A percentile compares a stretch with the other conserved stretches of the same genome.
phyloP scores from a whole-genome alignment of 257 asterid genomes.

The Solanum tacnaense region DNA sequence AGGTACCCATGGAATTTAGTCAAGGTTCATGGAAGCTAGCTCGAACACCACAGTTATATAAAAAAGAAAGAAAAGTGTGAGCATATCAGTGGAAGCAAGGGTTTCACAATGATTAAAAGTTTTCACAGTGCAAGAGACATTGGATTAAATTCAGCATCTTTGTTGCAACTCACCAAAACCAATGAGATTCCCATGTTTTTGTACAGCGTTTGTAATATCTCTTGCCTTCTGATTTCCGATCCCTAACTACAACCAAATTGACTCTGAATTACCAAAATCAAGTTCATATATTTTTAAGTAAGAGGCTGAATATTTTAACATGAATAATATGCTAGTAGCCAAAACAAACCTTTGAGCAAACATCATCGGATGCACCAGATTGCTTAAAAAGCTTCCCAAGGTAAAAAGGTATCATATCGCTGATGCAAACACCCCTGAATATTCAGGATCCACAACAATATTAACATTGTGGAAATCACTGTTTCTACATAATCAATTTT shows the following conservation, averaged over 20 bases:
- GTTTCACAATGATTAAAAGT: neutral
- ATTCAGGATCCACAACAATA: neutral
- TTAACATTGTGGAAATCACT: neutral
- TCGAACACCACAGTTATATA: neutral
- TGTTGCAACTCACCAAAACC: slow-evolving; percentile 65
- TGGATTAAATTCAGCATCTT: neutral
- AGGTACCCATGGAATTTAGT: neutral
- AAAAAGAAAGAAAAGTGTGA: neutral
- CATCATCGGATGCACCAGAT: slow-evolving; percentile 61
- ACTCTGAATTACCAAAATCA: slow-evolving; percentile 1
- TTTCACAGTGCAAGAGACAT: neutral
- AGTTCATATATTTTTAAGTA: neutral
- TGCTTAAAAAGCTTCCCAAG: slow-evolving; percentile 60
- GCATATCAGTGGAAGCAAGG: neutral
- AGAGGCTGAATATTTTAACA: neutral
- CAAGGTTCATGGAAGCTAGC: neutral
- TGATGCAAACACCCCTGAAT: slow-evolving; percentile 82
- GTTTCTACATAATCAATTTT: neutral
- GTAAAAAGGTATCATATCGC: slow-evolving; percentile 93
- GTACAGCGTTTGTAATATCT: slow-evolving; percentile 39
- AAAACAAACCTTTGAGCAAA: slow-evolving; percentile 59
- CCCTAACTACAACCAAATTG: slow-evolving; percentile 45
- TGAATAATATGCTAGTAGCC: neutral
- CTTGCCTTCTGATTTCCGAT: slow-evolving; percentile 62
- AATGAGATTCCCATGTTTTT: slow-evolving; percentile 72